phyloP scores from a whole-genome alignment of 305 asterid species.

The Fraxinus xanthoxyloides region DNA sequence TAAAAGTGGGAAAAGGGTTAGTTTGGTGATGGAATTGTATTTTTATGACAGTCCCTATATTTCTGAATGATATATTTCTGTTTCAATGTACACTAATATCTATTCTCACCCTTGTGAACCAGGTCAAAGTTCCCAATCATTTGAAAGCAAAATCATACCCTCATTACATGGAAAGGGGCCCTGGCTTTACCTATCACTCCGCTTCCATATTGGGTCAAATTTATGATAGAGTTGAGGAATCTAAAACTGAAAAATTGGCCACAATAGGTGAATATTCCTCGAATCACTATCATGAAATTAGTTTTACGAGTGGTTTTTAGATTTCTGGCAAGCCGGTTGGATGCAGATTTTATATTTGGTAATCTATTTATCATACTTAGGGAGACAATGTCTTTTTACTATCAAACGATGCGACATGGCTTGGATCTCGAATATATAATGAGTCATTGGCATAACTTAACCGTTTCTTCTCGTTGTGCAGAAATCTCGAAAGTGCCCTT shows the following conservation, averaged over 20 bases:
- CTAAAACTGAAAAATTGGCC: constrained; percentile 21
- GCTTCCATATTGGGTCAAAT: constrained; percentile 64
- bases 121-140: constrained; percentile 47
- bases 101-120: constrained; percentile 20
- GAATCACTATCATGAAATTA: neutral
- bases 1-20: constrained; percentile 77
- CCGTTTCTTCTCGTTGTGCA: constrained; percentile 14
- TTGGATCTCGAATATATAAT: neutral
- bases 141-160: constrained; percentile 55
- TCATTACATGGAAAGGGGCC: constrained; percentile 59
- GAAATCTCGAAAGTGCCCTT: constrained; percentile 55
- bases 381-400: neutral
- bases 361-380: neutral
- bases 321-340: neutral
- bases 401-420: neutral
- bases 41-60: neutral
- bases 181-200: constrained; percentile 38
- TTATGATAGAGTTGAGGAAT: constrained; percentile 38
- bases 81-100: neutral
- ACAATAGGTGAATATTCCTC: constrained; percentile 37
- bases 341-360: neutral
- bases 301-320: neutral
- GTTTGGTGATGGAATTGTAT: neutral
- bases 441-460: neutral
- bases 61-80: neutral